Percentiles rank a stretch among this genome's conserved stretches.
These are phyloP conservation scores for Colletotrichum melonis DNA, from an alignment of 2,329 filamentous ascomycete genomes.

Conservation along the genomic window DNA sequence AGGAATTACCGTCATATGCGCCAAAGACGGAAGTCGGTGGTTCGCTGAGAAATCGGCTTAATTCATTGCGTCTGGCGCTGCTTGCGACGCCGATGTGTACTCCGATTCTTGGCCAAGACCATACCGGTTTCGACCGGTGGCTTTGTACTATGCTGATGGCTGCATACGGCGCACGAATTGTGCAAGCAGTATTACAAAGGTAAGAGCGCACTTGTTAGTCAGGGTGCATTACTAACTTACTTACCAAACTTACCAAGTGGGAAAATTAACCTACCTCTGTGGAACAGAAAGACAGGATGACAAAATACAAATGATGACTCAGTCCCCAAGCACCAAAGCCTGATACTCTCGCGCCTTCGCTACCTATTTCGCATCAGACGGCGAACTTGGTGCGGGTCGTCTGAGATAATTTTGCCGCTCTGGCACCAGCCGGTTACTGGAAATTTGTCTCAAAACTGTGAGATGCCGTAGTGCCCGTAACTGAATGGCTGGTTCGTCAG, in stretches of 20 bases:
- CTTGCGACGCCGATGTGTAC: background rate
- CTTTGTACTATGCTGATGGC: background rate
- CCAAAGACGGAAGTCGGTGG: background rate
- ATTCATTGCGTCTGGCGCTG: background rate
- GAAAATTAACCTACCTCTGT: background rate
- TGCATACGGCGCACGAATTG: background rate
- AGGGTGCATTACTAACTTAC: background rate
- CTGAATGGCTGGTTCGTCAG: background rate
- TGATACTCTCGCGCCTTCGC: background rate
- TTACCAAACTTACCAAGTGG: too few relatives aligned
- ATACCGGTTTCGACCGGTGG: background rate
- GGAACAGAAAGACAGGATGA: background rate
- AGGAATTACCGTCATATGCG: background rate
- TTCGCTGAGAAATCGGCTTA: constrained; percentile 3
- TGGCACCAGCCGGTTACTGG: background rate
- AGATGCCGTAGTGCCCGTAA: background rate
- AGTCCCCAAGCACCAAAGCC: background rate
- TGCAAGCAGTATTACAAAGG: background rate
- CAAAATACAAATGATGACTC: background rate
- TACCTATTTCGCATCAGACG: too few relatives aligned
- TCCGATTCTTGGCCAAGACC: background rate
- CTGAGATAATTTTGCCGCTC: background rate
- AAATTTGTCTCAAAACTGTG: background rate
- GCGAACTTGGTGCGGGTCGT: background rate
- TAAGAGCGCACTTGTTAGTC: background rate